Conservation (phyloP, 2,329 filamentous ascomycete genomes). For the Calonectria honghensis region DNA sequence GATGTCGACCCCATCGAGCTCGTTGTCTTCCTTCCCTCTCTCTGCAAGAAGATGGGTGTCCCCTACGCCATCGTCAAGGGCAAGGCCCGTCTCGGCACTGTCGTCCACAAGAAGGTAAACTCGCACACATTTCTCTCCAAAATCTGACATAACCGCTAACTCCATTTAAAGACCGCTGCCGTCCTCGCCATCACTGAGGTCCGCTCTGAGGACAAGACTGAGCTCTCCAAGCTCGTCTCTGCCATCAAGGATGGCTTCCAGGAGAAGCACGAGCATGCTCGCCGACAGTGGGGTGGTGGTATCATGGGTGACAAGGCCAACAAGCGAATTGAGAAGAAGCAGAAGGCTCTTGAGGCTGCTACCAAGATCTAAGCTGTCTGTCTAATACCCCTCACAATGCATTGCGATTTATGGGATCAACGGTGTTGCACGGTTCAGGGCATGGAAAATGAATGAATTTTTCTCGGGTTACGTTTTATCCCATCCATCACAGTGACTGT, state of each 20-base stretch:
- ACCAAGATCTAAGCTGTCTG: conserved; percentile 91
- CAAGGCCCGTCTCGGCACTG: conserved; percentile 98
- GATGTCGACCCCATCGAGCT: conserved; percentile 99
- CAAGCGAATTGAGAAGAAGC: conserved; percentile 86
- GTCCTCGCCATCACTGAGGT: conserved; percentile 97
- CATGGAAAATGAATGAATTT: conserved; percentile 66
- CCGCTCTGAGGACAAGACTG: conserved; percentile 97
- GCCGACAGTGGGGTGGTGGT: conserved; percentile 98
- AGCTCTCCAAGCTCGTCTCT: conserved; percentile 96
- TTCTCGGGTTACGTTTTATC: conserved; percentile 59
- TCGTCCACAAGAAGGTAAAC: conserved; percentile 98
- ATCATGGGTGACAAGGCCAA: conserved; percentile 98
- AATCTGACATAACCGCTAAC: conserved; percentile 51
- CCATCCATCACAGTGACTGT: conserved; percentile 56
- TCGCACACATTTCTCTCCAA: neutral
- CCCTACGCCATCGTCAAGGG: conserved; percentile 99
- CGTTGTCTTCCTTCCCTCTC: conserved; percentile 98
- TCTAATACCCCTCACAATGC: conserved; percentile 63
- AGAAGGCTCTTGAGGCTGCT: conserved; percentile 93
- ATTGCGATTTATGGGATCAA: conserved; percentile 64
- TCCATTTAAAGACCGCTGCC: conserved; percentile 88
- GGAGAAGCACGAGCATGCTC: conserved; percentile 93
- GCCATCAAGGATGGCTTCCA: conserved; percentile 98
- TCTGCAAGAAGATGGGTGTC: conserved; percentile 99
- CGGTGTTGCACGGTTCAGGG: conserved; percentile 64